A percentile compares a stretch with the other conserved stretches of the same genome.
Conservation (phyloP, 257 asterid genomes). For the Henckelia pumila region DNA sequence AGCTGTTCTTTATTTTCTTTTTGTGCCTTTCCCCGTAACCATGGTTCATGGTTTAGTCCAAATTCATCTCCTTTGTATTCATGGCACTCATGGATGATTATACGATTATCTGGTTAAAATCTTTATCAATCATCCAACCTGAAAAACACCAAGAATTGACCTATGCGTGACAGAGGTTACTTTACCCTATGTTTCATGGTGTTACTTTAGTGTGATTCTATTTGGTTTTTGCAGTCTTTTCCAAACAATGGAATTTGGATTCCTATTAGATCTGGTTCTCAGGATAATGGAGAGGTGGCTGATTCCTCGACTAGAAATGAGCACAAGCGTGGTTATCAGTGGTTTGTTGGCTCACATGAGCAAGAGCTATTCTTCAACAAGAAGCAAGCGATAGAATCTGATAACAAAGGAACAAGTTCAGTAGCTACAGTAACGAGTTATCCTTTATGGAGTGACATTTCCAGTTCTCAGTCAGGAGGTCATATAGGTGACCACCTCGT, state of each 20-base stretch:
- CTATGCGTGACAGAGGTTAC: background rate
- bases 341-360: slow-evolving; percentile 23
- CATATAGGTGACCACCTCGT: slow-evolving; percentile 16
- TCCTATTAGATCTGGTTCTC: slow-evolving; percentile 19
- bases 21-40: too few relatives aligned
- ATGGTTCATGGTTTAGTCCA: background rate
- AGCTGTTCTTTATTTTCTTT: too few relatives aligned
- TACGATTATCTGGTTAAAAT: background rate
- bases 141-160: background rate
- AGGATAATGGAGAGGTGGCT: slow-evolving; percentile 25
- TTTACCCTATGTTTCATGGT: background rate
- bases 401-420: background rate
- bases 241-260: slow-evolving; percentile 25
- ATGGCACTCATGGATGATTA: background rate
- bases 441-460: slow-evolving; percentile 20
- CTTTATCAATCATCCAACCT: background rate
- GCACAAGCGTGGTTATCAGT: slow-evolving; percentile 31
- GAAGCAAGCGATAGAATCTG: slow-evolving; percentile 34
- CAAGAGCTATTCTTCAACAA: slow-evolving; percentile 29
- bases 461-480: slow-evolving; percentile 22
- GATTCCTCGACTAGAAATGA: slow-evolving; percentile 21
- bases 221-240: slow-evolving; percentile 29
- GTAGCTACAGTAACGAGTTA: slow-evolving; percentile 22
- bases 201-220: background rate
- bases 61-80: background rate